A percentile compares a stretch with the other conserved stretches of the same genome.
phyloP scores from a whole-genome alignment of 2,329 filamentous ascomycete genomes.

The Fusarium paranaense region DNA sequence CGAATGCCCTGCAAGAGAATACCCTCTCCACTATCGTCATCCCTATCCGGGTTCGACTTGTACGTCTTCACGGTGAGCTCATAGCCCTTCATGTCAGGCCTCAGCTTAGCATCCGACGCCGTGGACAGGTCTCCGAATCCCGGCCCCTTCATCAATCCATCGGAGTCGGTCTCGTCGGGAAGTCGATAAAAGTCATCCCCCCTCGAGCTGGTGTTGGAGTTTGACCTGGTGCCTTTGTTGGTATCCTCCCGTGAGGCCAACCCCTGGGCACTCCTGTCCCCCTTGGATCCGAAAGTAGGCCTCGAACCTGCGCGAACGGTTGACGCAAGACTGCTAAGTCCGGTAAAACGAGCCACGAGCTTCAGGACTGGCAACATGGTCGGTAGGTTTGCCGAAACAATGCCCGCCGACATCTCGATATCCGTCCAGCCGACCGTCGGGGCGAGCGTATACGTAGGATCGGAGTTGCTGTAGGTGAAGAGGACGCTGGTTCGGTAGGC shows the following conservation, averaged over 20 bases:
- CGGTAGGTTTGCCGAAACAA: slow-evolving; percentile 65
- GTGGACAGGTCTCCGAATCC: not conserved
- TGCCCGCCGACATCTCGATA: slow-evolving; percentile 62
- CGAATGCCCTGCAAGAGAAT: slow-evolving; percentile 54
- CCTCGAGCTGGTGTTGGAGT: slow-evolving; percentile 27
- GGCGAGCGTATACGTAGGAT: slow-evolving; percentile 60
- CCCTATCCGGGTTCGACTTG: slow-evolving; percentile 41
- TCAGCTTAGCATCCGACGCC: slow-evolving; percentile 28
- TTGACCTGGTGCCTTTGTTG: not conserved
- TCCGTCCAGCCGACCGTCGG: slow-evolving; percentile 60
- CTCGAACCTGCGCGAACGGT: slow-evolving; percentile 28
- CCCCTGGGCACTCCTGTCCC: slow-evolving; percentile 31
- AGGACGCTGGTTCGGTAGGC: slow-evolving; percentile 61
- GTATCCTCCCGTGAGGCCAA: slow-evolving; percentile 21
- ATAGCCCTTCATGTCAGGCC: slow-evolving; percentile 49
- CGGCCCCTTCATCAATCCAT: slow-evolving; percentile 33
- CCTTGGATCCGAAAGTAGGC: slow-evolving; percentile 42
- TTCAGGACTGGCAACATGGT: slow-evolving; percentile 61
- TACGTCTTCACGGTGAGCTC: slow-evolving; percentile 48
- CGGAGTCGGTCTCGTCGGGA: slow-evolving; percentile 46
- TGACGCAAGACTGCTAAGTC: slow-evolving; percentile 40
- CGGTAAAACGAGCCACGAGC: slow-evolving; percentile 54
- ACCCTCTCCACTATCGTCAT: slow-evolving; percentile 50
- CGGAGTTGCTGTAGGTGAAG: slow-evolving; percentile 54
- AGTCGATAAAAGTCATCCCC: slow-evolving; percentile 48